These are phyloP conservation scores for Colletotrichum karsti DNA, from an alignment of 2,329 filamentous ascomycete genomes.

Conservation along the genomic window DNA sequence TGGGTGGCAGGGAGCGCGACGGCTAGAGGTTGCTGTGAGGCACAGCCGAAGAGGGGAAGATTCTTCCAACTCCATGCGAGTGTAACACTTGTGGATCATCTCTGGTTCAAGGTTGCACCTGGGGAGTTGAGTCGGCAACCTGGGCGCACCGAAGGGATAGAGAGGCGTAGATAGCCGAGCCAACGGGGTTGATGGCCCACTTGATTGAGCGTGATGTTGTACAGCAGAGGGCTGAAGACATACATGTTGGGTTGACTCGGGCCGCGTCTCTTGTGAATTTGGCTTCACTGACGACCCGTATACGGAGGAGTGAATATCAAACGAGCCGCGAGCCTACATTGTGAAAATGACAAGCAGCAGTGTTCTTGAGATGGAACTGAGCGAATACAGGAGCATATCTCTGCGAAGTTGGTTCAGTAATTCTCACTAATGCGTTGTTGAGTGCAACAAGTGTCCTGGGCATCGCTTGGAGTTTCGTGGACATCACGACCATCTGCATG, in stretches of 20 bases:
- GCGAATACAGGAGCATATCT: background rate
- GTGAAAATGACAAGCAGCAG: too few species aligned
- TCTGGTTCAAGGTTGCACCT: background rate
- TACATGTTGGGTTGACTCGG: background rate
- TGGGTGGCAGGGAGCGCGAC: conserved; percentile 1
- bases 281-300: too few species aligned
- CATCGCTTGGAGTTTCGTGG: background rate
- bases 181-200: background rate
- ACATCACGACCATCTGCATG: background rate
- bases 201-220: background rate
- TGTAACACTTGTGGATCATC: background rate
- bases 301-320: too few species aligned
- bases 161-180: background rate
- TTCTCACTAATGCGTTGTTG: background rate
- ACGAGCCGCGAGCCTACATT: too few species aligned
- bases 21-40: conserved; percentile 1
- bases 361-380: too few species aligned
- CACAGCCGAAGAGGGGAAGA: background rate
- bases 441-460: background rate
- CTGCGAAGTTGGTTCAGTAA: background rate
- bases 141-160: background rate
- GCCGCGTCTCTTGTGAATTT: background rate
- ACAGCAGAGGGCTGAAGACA: background rate
- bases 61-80: background rate
- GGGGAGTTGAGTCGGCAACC: background rate